phyloP scores from a whole-genome alignment of 345 rosid species.

The Conringia planisiliqua region DNA sequence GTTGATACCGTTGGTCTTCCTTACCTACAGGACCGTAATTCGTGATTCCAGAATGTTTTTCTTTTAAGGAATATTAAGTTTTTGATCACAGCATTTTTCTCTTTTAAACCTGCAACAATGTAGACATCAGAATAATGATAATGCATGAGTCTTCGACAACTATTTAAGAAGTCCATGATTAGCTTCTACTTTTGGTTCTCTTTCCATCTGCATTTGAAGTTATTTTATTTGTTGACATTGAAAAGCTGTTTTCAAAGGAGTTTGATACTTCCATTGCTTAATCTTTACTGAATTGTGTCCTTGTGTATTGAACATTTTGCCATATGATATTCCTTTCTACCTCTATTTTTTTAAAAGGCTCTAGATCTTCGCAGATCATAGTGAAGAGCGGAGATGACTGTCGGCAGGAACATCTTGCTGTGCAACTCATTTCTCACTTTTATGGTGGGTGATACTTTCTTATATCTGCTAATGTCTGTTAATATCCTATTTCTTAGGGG shows the following conservation, averaged over 20 bases:
- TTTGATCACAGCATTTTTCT: background rate
- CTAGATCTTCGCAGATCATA: constrained; percentile 48
- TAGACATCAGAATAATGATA: constrained; percentile 2
- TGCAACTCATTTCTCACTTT: constrained; percentile 97
- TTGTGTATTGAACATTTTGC: constrained; percentile 9
- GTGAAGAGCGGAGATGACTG: constrained; percentile 99
- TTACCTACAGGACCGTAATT: background rate
- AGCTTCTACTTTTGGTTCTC: constrained; percentile 6
- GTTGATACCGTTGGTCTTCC: background rate
- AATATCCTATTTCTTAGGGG: constrained; percentile 15
- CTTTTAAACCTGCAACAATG: background rate
- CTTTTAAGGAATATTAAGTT: background rate
- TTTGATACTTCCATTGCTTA: constrained; percentile 10
- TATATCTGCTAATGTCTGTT: background rate
- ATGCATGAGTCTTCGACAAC: background rate
- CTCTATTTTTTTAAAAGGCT: constrained; percentile 16
- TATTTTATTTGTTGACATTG: background rate
- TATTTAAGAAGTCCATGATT: background rate
- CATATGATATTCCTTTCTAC: constrained; percentile 17
- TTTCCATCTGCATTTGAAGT: constrained; percentile 1
- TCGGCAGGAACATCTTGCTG: constrained; percentile 99
- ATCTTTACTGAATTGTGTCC: constrained; percentile 6
- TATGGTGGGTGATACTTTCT: constrained; percentile 57
- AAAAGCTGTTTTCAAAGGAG: constrained; percentile 3
- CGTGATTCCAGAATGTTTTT: background rate